These are phyloP conservation scores for Leucogyrophana mollusca DNA, from an alignment of 768 basidiomycete genomes.

Conservation along the genomic window DNA sequence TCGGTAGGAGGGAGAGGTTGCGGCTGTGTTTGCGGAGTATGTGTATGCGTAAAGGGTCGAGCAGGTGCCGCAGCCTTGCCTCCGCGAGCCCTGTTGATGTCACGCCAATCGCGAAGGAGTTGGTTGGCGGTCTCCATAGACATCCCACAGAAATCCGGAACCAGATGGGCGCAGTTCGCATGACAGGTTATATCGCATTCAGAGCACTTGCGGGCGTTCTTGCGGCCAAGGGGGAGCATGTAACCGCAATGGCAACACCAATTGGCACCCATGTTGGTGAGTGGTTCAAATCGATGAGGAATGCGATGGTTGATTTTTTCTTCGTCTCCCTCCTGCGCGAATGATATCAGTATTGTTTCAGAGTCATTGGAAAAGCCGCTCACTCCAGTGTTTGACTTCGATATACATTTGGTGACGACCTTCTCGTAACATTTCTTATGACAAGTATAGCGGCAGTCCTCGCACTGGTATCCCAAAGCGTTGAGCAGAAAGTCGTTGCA, in stretches of 20 bases:
- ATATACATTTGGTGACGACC: slow-evolving; percentile 99
- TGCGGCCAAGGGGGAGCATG: slow-evolving; percentile 94
- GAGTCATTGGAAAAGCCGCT: slow-evolving; percentile 26
- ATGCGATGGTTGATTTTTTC: slow-evolving; percentile 99
- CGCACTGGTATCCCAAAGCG: slow-evolving; percentile 97
- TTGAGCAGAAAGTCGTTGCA: slow-evolving; percentile 98
- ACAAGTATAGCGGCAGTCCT: slow-evolving; percentile 98
- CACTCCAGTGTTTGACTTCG: slow-evolving; percentile 93
- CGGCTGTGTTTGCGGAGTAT: slow-evolving; percentile 28
- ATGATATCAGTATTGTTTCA: background rate
- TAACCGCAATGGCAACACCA: slow-evolving; percentile 99
- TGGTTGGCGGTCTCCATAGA: slow-evolving; percentile 99
- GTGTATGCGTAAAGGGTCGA: slow-evolving; percentile 31
- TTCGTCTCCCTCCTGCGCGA: slow-evolving; percentile 87
- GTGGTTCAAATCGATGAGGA: slow-evolving; percentile 95
- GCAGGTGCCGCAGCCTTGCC: slow-evolving; percentile 41
- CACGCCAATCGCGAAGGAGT: slow-evolving; percentile 84
- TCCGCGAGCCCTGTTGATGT: slow-evolving; percentile 77
- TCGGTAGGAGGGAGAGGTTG: slow-evolving; percentile 31
- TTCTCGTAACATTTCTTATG: slow-evolving; percentile 99
- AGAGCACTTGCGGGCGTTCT: slow-evolving; percentile 93
- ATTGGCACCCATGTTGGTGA: slow-evolving; percentile 95
- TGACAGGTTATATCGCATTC: slow-evolving; percentile 98
- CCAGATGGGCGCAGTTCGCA: slow-evolving; percentile 95
- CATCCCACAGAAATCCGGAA: slow-evolving; percentile 99